Evolutionary conservation across 2,329 filamentous ascomycete species (phyloP).

Genomic region (Clarireedia monteithiana): DNA sequence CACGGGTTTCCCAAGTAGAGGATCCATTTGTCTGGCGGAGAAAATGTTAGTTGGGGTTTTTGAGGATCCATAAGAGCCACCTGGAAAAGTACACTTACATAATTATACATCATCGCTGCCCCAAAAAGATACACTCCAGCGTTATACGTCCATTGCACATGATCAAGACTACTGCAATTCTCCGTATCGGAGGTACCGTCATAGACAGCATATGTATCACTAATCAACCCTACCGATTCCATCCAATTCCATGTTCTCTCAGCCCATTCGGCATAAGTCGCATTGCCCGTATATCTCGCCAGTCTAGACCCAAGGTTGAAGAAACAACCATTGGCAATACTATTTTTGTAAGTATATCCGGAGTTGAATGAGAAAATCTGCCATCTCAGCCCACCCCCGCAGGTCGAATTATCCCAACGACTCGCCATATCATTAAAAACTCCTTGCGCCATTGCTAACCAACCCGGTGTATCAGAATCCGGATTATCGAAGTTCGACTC

Average conservation of each 20-base stretch:
- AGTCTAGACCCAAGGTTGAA: constrained; percentile 58
- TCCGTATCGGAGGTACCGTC: constrained; percentile 50
- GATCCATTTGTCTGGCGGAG: constrained; percentile 22
- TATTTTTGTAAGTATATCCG: constrained; percentile 70
- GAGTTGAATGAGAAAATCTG: constrained; percentile 78
- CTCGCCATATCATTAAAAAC: constrained; percentile 62
- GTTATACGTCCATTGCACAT: constrained; percentile 63
- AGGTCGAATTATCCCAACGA: constrained; percentile 62
- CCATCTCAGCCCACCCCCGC: constrained; percentile 72
- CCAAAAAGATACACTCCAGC: constrained; percentile 58
- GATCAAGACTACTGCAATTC: constrained; percentile 50
- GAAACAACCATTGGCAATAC: constrained; percentile 54
- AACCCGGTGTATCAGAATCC: constrained; percentile 46
- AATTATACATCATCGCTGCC: constrained; percentile 37
- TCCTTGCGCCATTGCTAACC: constrained; percentile 65
- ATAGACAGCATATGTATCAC: constrained; percentile 44
- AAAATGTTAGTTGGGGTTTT: constrained; percentile 3
- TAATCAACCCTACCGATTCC: constrained; percentile 46
- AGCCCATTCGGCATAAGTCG: constrained; percentile 71
- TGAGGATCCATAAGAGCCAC: background rate
- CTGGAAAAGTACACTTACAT: constrained; percentile 33
- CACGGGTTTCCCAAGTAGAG: constrained; percentile 46
- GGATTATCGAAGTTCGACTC: constrained; percentile 57
- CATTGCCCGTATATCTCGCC: constrained; percentile 68
- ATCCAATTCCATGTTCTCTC: constrained; percentile 66